Base-by-base conservation (phyloP, 1,284 basidiomycete species). In the Cutaneotrichosporon dermatis region DNA sequence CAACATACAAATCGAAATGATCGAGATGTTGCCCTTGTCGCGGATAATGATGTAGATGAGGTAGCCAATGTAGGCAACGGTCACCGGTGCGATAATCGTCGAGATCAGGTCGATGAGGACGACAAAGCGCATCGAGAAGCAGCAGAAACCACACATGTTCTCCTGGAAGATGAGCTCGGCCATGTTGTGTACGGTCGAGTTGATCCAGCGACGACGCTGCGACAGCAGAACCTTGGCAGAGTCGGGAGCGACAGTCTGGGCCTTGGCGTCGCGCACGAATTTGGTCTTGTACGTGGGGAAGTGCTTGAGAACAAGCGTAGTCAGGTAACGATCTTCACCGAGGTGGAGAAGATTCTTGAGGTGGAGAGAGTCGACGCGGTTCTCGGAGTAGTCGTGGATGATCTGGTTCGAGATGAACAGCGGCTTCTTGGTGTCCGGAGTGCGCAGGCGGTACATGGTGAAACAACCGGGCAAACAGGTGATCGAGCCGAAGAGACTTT, bases 401-500 rank as follows among this genome's bases (percentile, higher is more conserved):
- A 99, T 84, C 64, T 88, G 84, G 72, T 93, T 94, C 35, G 92
- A 88, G 71, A 95, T 86, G 74, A 94, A 83, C 42, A 94, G 80
- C 0, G 91, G 91, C 75, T 92, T 90, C 77, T 92, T 88, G 44
- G 89, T 92, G 77, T 97, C 93, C n/a, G 91, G 85, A 0, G 92
- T 93, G 46, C 92, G 86, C 33, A 97, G 83, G 54, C 92, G 89
- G 80, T 94, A 96, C 67, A 97, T 87, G 0, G 91, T 92, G 83
- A 97, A 97, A 84, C 92, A 96, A 82, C 90, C 93, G 35, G 95
- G 94, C 69, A 99, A 83, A 86, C 96, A 99, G 53, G 94, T 98
- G 62, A 99, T 93, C 13, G 92, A 95, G 54, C 94, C 94, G 73
- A 99, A 99, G 7, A 99, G 83, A 69, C 85, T 88, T 79, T 98